phyloP scores from a whole-genome alignment of 495 filamentous ascomycete genomes.

The Thozetella sp. region DNA sequence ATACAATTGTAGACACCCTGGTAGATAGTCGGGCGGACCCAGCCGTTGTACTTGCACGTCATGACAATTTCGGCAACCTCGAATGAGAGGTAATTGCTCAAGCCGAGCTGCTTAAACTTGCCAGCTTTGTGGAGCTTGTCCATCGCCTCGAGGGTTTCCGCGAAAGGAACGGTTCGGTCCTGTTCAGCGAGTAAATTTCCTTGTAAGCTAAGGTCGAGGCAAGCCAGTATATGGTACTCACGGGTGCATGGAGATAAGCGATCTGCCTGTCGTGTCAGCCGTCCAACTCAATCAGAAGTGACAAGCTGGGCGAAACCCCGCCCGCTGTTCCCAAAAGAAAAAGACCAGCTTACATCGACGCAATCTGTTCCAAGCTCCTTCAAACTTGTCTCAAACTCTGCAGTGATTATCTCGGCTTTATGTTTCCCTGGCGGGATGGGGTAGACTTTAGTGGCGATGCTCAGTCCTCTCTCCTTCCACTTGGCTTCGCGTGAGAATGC shows the following conservation, averaged over 20 bases:
- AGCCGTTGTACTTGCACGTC: slow-evolving; percentile 68
- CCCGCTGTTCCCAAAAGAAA: no score
- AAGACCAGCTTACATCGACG: slow-evolving; percentile 56
- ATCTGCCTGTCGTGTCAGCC: slow-evolving; percentile 36
- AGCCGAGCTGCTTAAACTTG: slow-evolving; percentile 74
- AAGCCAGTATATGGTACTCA: no score
- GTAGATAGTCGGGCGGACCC: slow-evolving; percentile 64
- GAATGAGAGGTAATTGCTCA: slow-evolving; percentile 80
- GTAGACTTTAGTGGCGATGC: slow-evolving; percentile 70
- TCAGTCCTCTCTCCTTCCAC: slow-evolving; percentile 76
- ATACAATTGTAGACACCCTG: slow-evolving; percentile 66
- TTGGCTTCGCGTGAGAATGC: slow-evolving; percentile 69
- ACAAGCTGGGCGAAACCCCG: no score
- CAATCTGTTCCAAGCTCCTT: slow-evolving; percentile 68
- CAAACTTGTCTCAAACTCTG: slow-evolving; percentile 60
- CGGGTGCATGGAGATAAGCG: slow-evolving; percentile 78
- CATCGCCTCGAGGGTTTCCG: slow-evolving; percentile 67
- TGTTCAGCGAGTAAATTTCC: no score
- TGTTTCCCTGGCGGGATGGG: slow-evolving; percentile 29
- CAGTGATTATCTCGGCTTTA: slow-evolving; percentile 19
- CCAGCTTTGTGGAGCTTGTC: slow-evolving; percentile 76
- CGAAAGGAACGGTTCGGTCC: slow-evolving; percentile 72
- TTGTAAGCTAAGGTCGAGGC: no score
- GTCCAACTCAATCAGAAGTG: no score
- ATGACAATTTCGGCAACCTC: slow-evolving; percentile 84